A percentile compares a stretch with the other conserved stretches of the same genome.
These are phyloP conservation scores for Chalciporus piperatus DNA, from an alignment of 768 basidiomycete genomes.

Conservation along the genomic window DNA sequence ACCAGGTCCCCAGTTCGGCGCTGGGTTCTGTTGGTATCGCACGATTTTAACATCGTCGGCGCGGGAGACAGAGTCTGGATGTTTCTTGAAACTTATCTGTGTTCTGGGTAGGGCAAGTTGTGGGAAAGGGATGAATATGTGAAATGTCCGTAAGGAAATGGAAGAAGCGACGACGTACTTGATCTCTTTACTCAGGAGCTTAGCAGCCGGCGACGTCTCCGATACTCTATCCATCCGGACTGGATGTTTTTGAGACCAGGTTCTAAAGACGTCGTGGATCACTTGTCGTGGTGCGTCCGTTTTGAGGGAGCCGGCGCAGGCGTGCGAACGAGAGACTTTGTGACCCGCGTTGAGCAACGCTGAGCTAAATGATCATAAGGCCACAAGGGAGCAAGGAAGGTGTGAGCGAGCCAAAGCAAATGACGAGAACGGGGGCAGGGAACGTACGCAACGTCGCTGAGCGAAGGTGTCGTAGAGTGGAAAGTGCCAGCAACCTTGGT, in stretches of 20 bases:
- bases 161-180: slow-evolving; percentile 44
- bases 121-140: neutral
- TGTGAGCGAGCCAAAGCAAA: neutral
- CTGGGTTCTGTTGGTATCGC: slow-evolving; percentile 88
- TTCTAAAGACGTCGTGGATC: slow-evolving; percentile 79
- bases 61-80: slow-evolving; percentile 60
- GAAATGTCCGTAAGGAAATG: neutral
- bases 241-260: slow-evolving; percentile 80
- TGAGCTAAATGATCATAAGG: slow-evolving; percentile 48
- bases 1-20: slow-evolving; percentile 91
- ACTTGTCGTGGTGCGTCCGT: slow-evolving; percentile 72
- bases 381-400: too few species aligned
- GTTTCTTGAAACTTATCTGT: slow-evolving; percentile 71
- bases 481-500: slow-evolving; percentile 75
- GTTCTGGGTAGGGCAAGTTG: slow-evolving; percentile 35
- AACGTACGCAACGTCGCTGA: slow-evolving; percentile 73
- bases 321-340: slow-evolving; percentile 87
- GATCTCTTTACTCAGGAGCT: slow-evolving; percentile 65
- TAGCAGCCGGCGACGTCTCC: slow-evolving; percentile 64
- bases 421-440: neutral
- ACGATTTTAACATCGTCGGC: slow-evolving; percentile 74
- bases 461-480: slow-evolving; percentile 73
- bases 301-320: slow-evolving; percentile 85
- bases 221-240: slow-evolving; percentile 83
- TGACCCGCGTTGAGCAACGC: slow-evolving; percentile 87